Base-by-base conservation (phyloP, 2,329 filamentous ascomycete genomes). In the Xylaria sp. region DNA sequence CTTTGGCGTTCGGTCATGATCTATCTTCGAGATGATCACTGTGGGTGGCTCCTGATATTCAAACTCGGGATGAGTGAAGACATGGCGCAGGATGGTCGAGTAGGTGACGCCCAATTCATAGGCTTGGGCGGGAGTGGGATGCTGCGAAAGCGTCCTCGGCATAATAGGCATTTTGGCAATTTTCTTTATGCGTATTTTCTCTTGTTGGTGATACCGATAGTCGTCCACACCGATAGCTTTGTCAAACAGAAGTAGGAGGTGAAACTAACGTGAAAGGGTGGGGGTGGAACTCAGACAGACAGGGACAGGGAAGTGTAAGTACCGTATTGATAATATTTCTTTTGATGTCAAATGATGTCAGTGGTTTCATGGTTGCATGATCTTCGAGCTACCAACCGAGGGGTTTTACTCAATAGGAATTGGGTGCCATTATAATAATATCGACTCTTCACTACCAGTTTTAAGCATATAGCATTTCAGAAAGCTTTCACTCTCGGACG, bases 41-140 rank as follows among this genome's bases (percentile, higher is more conserved):
- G 73, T 77, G 2, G 77, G 76, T 0, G 76, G 72, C 62, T 75
- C 69, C 0, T 46, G 51, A 39, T 76, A 78, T 10, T 73, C 64
- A 67, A 73, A 78, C 2, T 73, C 67, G 1, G 75, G 73, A 64
- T 78, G 69, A 33, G 57, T 71, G 68, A 72, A 77, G 15, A 78
- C 66, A n/a, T 66, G 67, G 15, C 77, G 75, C 12, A 79, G 67
- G 13, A 79, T 62, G 5, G 72, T 67, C 1, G 77, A 73, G 56
- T 78, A 73, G 13, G 69, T 71, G 7, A 58, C 39, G 33, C 72
- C 77, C 7, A 74, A 62, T 46, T 76, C 71, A 57, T 73, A 77
- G 33, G 70, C 75, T 61, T 77, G 59, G 31, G 73, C 71, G 8
- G 75, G 77, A 9, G 62, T 63, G 25, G 67, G 70, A 54, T 71